Conservation (phyloP, 2,329 filamentous ascomycete species). For the Sporothrix inflata region DNA sequence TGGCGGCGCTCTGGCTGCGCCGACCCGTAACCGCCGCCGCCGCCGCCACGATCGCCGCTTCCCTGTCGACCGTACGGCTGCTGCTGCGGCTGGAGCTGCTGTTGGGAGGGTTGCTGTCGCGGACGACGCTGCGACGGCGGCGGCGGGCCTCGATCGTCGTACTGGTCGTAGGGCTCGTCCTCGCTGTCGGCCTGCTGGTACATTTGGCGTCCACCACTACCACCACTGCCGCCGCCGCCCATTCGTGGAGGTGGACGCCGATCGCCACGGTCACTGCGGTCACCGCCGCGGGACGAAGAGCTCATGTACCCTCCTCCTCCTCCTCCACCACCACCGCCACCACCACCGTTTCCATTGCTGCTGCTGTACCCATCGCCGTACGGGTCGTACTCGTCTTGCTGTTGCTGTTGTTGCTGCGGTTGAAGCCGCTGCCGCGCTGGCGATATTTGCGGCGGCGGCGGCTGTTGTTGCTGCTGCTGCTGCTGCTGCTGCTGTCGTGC, state of each 20-base stretch:
- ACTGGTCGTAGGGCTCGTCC: conserved; percentile 26
- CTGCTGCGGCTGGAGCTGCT: conserved; percentile 35
- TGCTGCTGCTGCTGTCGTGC: conserved; percentile 27
- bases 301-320: conserved; percentile 37
- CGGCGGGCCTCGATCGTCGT: conserved; percentile 27
- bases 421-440: conserved; percentile 9
- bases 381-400: conserved; percentile 54
- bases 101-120: conserved; percentile 34
- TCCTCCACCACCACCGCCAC: conserved; percentile 38
- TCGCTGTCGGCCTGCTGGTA: conserved; percentile 25
- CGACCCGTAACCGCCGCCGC: conserved; percentile 50
- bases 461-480: conserved; percentile 15
- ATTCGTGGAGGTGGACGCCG: conserved; percentile 31
- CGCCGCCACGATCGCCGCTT: conserved; percentile 31
- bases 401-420: conserved; percentile 3
- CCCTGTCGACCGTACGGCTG: conserved; percentile 24
- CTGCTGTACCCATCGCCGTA: conserved; percentile 52
- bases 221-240: conserved; percentile 35
- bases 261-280: background rate
- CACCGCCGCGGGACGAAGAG: conserved; percentile 25
- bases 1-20: conserved; percentile 46
- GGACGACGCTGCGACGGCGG: conserved; percentile 31
- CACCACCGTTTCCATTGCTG: conserved; percentile 45
- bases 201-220: conserved; percentile 20
- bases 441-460: background rate